Conservation (phyloP, 441 rosid genomes). For the Erodium moschatum region DNA sequence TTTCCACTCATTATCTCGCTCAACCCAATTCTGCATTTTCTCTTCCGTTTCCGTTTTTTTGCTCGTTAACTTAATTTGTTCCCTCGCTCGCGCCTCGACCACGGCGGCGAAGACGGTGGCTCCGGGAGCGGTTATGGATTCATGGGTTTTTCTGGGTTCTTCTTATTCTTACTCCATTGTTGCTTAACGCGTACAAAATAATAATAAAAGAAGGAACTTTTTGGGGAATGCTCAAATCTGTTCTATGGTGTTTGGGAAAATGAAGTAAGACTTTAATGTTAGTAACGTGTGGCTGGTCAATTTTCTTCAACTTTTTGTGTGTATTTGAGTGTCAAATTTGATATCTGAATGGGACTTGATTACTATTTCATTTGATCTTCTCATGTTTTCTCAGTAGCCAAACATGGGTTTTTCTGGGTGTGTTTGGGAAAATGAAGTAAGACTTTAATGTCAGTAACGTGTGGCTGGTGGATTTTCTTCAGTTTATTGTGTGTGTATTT, state of each 20-base stretch:
- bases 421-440: neutral
- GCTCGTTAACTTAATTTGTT: no score
- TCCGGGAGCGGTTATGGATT: neutral
- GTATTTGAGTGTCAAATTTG: neutral
- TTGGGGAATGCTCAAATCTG: constrained; percentile 2
- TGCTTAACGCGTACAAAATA: neutral
- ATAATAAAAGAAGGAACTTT: neutral
- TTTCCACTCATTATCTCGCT: neutral
- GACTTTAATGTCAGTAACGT: neutral
- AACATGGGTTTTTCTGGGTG: neutral
- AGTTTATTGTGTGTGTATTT: no score
- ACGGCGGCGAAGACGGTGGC: neutral
- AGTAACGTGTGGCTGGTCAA: neutral
- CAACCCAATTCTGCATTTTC: neutral
- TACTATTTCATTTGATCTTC: neutral
- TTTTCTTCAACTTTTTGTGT: no score
- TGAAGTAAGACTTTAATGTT: neutral
- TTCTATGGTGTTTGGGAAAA: neutral
- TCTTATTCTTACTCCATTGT: neutral
- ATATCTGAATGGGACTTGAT: neutral
- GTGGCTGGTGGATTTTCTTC: neutral
- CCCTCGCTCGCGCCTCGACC: neutral
- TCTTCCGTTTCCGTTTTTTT: neutral
- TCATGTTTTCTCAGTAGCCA: neutral
- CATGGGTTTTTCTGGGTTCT: constrained; percentile 3